These are phyloP conservation scores for Danielia reshetovae DNA, from an alignment of 805 yeast species.

Conservation along the genomic window DNA sequence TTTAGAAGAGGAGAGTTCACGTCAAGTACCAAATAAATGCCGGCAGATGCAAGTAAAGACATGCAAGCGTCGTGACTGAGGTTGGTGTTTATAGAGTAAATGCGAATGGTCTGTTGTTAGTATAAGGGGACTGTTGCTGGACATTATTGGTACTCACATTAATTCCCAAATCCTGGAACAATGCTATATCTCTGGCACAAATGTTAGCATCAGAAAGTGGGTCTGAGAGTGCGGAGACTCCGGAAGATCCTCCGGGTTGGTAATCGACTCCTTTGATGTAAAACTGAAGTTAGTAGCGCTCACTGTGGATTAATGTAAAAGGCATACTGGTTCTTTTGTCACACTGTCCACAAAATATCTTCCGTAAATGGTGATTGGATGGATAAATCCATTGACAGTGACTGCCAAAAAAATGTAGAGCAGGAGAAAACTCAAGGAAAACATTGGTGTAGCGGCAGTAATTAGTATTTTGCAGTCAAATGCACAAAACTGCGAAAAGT, in stretches of 20 bases:
- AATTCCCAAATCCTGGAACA: conserved; percentile 81
- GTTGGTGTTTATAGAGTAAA: conserved; percentile 81
- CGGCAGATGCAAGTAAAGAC: conserved; percentile 87
- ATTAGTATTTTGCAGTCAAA: no score
- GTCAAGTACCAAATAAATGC: conserved; percentile 86
- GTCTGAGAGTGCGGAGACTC: conserved; percentile 52
- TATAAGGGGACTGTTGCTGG: conserved; percentile 3
- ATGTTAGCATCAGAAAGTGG: conserved; percentile 68
- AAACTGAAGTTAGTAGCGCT: conserved; percentile 46
- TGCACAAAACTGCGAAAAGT: no score
- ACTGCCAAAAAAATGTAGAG: no score
- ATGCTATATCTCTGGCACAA: conserved; percentile 78
- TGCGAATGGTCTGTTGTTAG: conserved; percentile 59
- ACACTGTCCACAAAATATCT: conserved; percentile 72
- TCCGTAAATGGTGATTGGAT: conserved; percentile 68
- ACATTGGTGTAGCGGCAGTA: no score
- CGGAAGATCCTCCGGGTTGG: conserved; percentile 94
- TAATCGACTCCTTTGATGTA: conserved; percentile 86
- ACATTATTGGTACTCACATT: conserved; percentile 40
- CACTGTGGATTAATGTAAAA: not conserved
- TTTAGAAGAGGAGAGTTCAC: conserved; percentile 81
- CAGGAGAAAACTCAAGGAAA: no score
- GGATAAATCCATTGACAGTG: no score
- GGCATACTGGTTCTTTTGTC: conserved; percentile 64
- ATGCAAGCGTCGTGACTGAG: conserved; percentile 85